Conservation (phyloP, 805 yeast genomes). For the Pachysolen tannophilus region DNA sequence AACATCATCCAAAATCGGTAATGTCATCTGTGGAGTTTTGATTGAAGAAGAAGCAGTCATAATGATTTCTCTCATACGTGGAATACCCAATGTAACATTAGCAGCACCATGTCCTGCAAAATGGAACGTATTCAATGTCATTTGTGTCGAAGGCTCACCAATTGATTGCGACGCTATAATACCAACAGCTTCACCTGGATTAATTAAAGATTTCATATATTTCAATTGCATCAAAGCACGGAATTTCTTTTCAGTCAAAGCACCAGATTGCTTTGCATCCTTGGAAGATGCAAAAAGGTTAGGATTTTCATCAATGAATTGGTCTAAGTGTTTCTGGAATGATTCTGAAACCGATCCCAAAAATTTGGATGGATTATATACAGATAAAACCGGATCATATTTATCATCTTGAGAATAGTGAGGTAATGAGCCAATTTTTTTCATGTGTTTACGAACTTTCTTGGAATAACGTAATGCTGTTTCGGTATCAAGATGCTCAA, state of each 20-base stretch:
- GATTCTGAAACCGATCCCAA: constrained; percentile 90
- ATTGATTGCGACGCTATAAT: constrained; percentile 96
- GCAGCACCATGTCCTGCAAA: constrained; percentile 99
- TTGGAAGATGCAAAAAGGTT: constrained; percentile 47
- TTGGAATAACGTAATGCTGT: constrained; percentile 74
- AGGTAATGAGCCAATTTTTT: constrained; percentile 54
- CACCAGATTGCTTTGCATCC: constrained; percentile 36
- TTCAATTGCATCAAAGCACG: constrained; percentile 96
- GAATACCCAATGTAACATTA: constrained; percentile 97
- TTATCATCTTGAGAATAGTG: constrained; percentile 56
- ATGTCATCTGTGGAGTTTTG: constrained; percentile 98
- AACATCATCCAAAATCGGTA: constrained; percentile 77
- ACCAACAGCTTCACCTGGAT: constrained; percentile 98
- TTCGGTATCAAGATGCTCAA: constrained; percentile 74
- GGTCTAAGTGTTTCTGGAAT: constrained; percentile 75
- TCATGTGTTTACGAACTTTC: constrained; percentile 66
- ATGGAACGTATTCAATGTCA: constrained; percentile 96
- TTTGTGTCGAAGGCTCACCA: constrained; percentile 99
- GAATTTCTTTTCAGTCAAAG: constrained; percentile 72
- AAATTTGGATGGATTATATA: constrained; percentile 81
- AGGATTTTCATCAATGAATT: constrained; percentile 50
- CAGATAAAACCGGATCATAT: constrained; percentile 84
- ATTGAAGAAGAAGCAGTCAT: constrained; percentile 97
- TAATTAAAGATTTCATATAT: constrained; percentile 90
- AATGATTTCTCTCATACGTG: constrained; percentile 99